Base-by-base conservation (phyloP, 306 rosid genomes). In the Senna tora region DNA sequence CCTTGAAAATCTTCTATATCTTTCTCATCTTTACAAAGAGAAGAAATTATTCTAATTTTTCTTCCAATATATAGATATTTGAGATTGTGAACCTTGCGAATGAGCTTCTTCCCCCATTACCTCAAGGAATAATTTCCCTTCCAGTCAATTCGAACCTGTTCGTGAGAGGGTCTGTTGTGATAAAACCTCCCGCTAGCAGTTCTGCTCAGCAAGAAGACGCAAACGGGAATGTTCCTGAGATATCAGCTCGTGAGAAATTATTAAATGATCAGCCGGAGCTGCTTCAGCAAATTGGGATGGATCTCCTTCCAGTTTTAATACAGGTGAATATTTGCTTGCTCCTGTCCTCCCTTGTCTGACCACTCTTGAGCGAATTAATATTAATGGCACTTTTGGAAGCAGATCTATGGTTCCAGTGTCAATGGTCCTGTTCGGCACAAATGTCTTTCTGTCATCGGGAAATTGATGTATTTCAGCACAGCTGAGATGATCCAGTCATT, bases 391-490 rank as follows among this genome's bases (percentile, higher is more conserved):
- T 46, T 5, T 46, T 15, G 15, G 15, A 5, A 46, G n/a, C 8
- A 95, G 99, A 91, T 91, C 12, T 95, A 95, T 79, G 99, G 99
- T 70, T 91, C 97, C 53, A 95, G 99, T 72, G 99, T 95, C 68
- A 95, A 91, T 73, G 91, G 96, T 34, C 96, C 97, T 69, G 97
- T 95, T 65, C 95, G 97, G 71, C 96, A 88, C 84, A 95, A 86
- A 84, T 95, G 99, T 78, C 87, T 95, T 20, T 91, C 96, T 28
- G 96, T 85, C 60, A 89, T 95, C 49, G 99, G 96, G 81, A 95
- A 91, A 67, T 81, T 91, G 84, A 95, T 91, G 97, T 91, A 88
- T 82, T 91, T 91, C 83, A 95, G 99, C 72, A 43, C 87, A 54
- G 91, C 97, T 36, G 99, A 95, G 88, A 95, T 95, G 97, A 95